phyloP scores from a whole-genome alignment of 495 filamentous ascomycete genomes.

The Amphirosellinia nigrospora region DNA sequence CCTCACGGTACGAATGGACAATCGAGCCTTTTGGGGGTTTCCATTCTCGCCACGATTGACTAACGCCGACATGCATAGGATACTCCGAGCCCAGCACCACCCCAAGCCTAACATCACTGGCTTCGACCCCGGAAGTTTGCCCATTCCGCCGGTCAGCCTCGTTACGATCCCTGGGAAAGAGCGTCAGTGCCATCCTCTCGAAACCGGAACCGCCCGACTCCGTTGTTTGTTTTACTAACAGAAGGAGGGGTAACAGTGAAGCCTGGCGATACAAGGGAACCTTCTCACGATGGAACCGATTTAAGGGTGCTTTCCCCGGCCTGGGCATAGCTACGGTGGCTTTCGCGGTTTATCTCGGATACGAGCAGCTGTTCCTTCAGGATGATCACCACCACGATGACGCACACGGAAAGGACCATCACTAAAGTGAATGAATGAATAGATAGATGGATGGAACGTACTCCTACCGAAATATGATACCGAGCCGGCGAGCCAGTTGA shows the following conservation, averaged over 20 bases:
- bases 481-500: not conserved
- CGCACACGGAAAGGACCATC: constrained; percentile 49
- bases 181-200: constrained; percentile 56
- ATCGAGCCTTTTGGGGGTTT: not conserved
- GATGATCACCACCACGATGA: constrained; percentile 76
- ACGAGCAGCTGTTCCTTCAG: constrained; percentile 84
- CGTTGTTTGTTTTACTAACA: not conserved
- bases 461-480: not conserved
- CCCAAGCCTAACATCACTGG: constrained; percentile 75
- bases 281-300: constrained; percentile 87
- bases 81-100: constrained; percentile 45
- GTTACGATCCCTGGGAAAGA: constrained; percentile 88
- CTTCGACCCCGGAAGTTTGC: constrained; percentile 80
- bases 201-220: constrained; percentile 32
- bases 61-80: constrained; percentile 33
- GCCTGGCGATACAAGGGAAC: constrained; percentile 88
- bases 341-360: constrained; percentile 86
- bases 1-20: constrained; percentile 45
- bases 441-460: not conserved
- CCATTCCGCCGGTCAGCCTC: constrained; percentile 66
- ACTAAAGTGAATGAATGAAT: constrained; percentile 31
- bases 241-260: constrained; percentile 63
- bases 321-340: constrained; percentile 90
- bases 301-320: constrained; percentile 83
- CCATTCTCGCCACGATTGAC: not conserved